Conservation (phyloP, 768 basidiomycete species). For the Leccinellum albellum region DNA sequence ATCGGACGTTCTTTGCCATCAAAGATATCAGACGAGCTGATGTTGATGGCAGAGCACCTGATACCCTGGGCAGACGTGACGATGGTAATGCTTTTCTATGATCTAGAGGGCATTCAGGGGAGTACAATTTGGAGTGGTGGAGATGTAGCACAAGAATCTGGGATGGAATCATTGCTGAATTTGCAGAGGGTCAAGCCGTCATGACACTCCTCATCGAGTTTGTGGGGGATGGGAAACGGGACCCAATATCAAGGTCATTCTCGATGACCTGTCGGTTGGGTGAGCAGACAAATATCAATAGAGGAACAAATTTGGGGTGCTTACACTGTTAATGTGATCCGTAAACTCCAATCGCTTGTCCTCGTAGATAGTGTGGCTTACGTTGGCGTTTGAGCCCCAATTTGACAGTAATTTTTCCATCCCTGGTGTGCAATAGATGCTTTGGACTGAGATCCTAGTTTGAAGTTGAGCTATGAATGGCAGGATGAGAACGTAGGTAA, state of each 20-base stretch:
- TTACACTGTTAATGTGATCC: slow-evolving; percentile 91
- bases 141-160: slow-evolving; percentile 96
- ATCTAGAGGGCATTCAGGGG: slow-evolving; percentile 97
- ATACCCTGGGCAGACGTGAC: slow-evolving; percentile 98
- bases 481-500: slow-evolving; percentile 10
- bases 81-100: slow-evolving; percentile 99
- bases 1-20: slow-evolving; percentile 96
- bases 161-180: slow-evolving; percentile 98
- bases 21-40: slow-evolving; percentile 87
- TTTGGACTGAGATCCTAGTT: slow-evolving; percentile 54
- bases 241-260: slow-evolving; percentile 80
- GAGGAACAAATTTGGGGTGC: slow-evolving; percentile 27
- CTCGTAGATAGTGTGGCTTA: slow-evolving; percentile 96
- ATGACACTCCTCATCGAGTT: slow-evolving; percentile 94
- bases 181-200: slow-evolving; percentile 97
- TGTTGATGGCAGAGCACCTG: slow-evolving; percentile 98
- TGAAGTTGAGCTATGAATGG: slow-evolving; percentile 65
- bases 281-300: neutral
- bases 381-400: slow-evolving; percentile 92
- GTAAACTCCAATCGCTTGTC: slow-evolving; percentile 95
- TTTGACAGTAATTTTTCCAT: slow-evolving; percentile 94
- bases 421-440: slow-evolving; percentile 53
- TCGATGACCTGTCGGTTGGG: slow-evolving; percentile 70
- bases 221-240: slow-evolving; percentile 87
- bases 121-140: slow-evolving; percentile 67